phyloP scores from a whole-genome alignment of 768 basidiomycete genomes.

The Podaxis rugospora region DNA sequence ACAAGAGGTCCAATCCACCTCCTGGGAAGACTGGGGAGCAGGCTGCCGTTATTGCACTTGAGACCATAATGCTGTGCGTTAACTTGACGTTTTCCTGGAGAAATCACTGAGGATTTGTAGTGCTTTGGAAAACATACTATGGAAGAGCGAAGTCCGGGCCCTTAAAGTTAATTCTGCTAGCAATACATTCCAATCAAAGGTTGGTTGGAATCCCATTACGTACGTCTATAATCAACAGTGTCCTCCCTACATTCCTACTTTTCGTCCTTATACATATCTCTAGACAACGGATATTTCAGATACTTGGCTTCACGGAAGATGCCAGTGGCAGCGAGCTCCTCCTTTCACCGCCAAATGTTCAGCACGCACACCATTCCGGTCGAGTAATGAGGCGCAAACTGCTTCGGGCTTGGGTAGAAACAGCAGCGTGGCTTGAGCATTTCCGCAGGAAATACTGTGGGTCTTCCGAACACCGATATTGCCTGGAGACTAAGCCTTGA shows the following conservation, averaged over 20 bases:
- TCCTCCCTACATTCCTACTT: neutral
- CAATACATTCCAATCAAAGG: conserved; percentile 51
- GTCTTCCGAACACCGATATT: conserved; percentile 7
- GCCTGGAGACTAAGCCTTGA: conserved; percentile 10
- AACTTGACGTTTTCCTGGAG: conserved; percentile 3
- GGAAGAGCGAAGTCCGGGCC: conserved; percentile 61
- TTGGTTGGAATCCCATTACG: conserved; percentile 64
- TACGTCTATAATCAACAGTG: conserved; percentile 28
- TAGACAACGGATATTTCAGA: conserved; percentile 42
- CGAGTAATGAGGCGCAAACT: conserved; percentile 54
- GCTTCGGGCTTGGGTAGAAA: conserved; percentile 78
- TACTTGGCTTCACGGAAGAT: conserved; percentile 38
- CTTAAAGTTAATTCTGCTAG: conserved; percentile 44
- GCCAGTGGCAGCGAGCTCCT: conserved; percentile 34
- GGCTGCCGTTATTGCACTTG: conserved; percentile 52
- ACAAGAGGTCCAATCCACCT: conserved; percentile 56
- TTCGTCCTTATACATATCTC: neutral
- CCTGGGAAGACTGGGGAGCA: conserved; percentile 50
- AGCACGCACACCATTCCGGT: conserved; percentile 40
- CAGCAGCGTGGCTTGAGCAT: conserved; percentile 61
- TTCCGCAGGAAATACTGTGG: conserved; percentile 46
- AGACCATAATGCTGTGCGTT: conserved; percentile 66
- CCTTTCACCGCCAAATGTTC: conserved; percentile 53
- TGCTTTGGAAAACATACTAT: conserved; percentile 71
- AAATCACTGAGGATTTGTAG: conserved; percentile 30